Conservation (phyloP, 768 basidiomycete genomes). For the Suillus discolor region DNA sequence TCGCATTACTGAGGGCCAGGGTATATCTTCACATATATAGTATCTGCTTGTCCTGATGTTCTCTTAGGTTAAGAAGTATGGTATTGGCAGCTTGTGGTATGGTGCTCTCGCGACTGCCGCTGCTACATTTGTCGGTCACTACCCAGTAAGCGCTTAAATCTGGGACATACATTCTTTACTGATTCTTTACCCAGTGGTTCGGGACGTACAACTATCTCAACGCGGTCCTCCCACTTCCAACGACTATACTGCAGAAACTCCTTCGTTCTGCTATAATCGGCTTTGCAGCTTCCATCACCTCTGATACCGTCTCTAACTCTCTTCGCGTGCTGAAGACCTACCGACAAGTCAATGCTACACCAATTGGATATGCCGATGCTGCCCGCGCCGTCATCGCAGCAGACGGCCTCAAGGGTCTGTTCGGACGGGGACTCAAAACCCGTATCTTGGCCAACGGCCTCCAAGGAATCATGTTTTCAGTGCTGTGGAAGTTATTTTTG, state of each 20-base stretch:
- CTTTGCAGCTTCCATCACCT: slow-evolving; percentile 82
- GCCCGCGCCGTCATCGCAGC: slow-evolving; percentile 72
- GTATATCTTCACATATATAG: slow-evolving; percentile 37
- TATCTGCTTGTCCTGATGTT: background rate
- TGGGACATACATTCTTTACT: background rate
- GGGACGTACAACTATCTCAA: slow-evolving; percentile 83
- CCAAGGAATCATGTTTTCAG: slow-evolving; percentile 88
- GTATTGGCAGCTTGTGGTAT: slow-evolving; percentile 82
- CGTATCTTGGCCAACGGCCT: slow-evolving; percentile 88
- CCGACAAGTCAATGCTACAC: slow-evolving; percentile 83
- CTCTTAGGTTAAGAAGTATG: slow-evolving; percentile 68
- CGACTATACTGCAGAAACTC: slow-evolving; percentile 59
- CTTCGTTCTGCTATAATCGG: slow-evolving; percentile 88
- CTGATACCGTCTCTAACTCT: slow-evolving; percentile 87
- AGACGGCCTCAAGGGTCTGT: slow-evolving; percentile 80
- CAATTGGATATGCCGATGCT: slow-evolving; percentile 78
- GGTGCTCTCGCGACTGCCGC: slow-evolving; percentile 91
- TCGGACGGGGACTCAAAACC: slow-evolving; percentile 90
- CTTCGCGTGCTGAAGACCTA: slow-evolving; percentile 95
- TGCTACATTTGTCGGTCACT: slow-evolving; percentile 93
- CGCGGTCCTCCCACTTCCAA: slow-evolving; percentile 56
- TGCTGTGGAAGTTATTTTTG: slow-evolving; percentile 90
- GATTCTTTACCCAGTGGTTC: slow-evolving; percentile 64
- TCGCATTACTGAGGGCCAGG: slow-evolving; percentile 64
- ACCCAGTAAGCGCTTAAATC: slow-evolving; percentile 56